phyloP scores from a whole-genome alignment of 768 basidiomycete genomes.

The Termitomyces heimii region DNA sequence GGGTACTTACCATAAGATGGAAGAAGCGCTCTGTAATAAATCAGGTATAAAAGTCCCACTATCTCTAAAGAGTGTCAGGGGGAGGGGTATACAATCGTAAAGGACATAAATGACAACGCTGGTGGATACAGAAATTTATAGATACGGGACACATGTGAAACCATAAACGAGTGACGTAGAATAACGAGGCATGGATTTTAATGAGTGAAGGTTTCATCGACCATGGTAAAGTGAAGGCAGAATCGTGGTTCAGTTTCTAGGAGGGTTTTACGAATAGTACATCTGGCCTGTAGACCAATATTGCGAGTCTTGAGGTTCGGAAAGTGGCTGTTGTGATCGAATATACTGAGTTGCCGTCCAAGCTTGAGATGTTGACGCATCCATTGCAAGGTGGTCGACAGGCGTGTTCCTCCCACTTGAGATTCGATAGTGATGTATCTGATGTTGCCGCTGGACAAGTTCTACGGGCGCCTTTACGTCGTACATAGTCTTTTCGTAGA shows the following conservation, averaged over 20 bases:
- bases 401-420: neutral
- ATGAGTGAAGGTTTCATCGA: neutral
- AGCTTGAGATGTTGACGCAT: neutral
- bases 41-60: constrained; percentile 10
- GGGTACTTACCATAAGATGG: neutral
- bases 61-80: neutral
- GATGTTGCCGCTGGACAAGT: constrained; percentile 14
- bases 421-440: constrained; percentile 8
- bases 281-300: constrained; percentile 9
- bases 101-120: neutral
- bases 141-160: neutral
- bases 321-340: neutral
- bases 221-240: neutral
- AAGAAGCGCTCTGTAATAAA: constrained; percentile 3
- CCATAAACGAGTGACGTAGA: neutral
- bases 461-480: constrained; percentile 24
- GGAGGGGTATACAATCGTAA: constrained; percentile 11
- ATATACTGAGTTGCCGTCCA: constrained; percentile 10
- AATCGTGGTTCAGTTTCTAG: neutral
- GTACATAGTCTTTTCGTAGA: constrained; percentile 22
- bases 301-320: constrained; percentile 3
- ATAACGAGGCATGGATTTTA: neutral
- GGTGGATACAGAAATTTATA: neutral
- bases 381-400: neutral
- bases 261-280: neutral